Evolutionary conservation across 2,329 filamentous ascomycete species (phyloP), one percentile per base, ranked within the genome.

Genomic region (Pestalotiopsis fici): DNA sequence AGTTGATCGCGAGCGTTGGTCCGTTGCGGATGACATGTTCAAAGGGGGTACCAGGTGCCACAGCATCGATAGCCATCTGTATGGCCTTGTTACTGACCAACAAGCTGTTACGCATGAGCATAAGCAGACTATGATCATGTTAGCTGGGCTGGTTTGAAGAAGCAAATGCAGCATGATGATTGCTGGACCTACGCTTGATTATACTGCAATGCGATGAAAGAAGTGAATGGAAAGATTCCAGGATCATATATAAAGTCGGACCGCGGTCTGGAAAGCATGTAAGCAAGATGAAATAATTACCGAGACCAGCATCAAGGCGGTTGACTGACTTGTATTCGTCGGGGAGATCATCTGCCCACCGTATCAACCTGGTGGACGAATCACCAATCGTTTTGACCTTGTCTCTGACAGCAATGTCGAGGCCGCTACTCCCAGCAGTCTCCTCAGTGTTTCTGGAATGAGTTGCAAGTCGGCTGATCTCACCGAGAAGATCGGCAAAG

Each of bases 171-270:
- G 23, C 21, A 13, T 15, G n/a, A n/a, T n/a, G n/a, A n/a, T n/a
- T n/a, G 21, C 6, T 4, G 3, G 4, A 66, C 66, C 39, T 23
- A 68, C 66, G 64, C 64, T 13, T 68, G 64, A 13, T 66, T 62
- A 50, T 68, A 68, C n/a, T 68, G 66, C 15, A 68, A 55, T 11
- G 66, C 66, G 12, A 68, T 68, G 50, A 68, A 66, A 2, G 66
- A 65, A 21, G 66, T 64, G 18, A 57, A 50, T 12, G 66, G 66
- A 9, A 68, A 68, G 15, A 35, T 64, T 35, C 57, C 64, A 4
- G 62, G 56, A 9, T 61, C 59, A 18, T 59, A 66, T 5, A 68
- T 68, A 37, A 66, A 35, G 31, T 68, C 66, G 3, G 66, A 66
- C 39, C 64, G 35, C 5, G 64, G 57, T 56, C 66, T 65, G 4